Conservation (phyloP, 345 rosid species). For the Boechera retrofracta region DNA sequence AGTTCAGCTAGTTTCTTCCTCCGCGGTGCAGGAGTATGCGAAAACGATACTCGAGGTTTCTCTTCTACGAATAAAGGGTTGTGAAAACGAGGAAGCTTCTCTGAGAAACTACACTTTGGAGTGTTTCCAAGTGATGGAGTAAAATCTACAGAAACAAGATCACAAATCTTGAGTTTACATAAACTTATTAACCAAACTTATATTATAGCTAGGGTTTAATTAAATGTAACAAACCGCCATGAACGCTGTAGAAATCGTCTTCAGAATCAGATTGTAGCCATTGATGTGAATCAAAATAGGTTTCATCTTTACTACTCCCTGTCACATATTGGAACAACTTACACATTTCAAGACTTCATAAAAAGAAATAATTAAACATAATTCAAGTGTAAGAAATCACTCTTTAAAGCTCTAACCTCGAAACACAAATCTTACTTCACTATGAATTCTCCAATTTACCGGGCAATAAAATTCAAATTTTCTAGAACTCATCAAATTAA, state of each 20-base stretch:
- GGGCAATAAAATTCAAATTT: constrained; percentile 3
- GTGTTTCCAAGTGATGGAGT: constrained; percentile 85
- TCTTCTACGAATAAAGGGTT: constrained; percentile 42
- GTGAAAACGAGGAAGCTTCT: constrained; percentile 51
- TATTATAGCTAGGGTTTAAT: background rate
- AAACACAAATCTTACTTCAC: constrained; percentile 25
- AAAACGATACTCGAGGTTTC: constrained; percentile 44
- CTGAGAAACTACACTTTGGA: constrained; percentile 61
- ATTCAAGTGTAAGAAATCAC: constrained; percentile 1
- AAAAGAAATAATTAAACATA: background rate
- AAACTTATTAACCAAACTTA: background rate
- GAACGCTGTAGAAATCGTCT: constrained; percentile 87
- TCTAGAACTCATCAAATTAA: constrained; percentile 12
- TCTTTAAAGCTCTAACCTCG: background rate
- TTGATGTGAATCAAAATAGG: constrained; percentile 71
- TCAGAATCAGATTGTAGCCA: constrained; percentile 90
- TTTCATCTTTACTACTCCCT: constrained; percentile 85
- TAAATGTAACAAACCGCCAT: constrained; percentile 65
- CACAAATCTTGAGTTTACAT: background rate
- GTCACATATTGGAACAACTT: constrained; percentile 34
- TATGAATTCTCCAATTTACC: constrained; percentile 18
- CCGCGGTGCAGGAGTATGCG: constrained; percentile 52
- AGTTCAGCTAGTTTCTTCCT: constrained; percentile 78
- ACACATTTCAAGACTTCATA: constrained; percentile 26
- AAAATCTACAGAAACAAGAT: constrained; percentile 59